These are phyloP conservation scores for Coemansia sp. DNA, from an alignment of 192 early-diverging fungal genomes.

Conservation along the genomic window DNA sequence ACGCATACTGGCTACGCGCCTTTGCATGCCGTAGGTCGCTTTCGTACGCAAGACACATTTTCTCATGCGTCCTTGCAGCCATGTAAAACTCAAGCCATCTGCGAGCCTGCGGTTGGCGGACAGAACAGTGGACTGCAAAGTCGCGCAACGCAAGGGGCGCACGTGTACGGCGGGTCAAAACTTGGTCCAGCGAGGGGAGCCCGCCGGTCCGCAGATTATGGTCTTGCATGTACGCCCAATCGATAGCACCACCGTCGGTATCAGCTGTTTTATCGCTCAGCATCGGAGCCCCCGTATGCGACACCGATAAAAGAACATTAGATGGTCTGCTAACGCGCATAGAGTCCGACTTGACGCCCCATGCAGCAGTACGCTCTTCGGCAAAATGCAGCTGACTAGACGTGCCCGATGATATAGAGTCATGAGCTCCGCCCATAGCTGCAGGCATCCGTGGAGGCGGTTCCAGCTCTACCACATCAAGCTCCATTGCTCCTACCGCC, in stretches of 20 bases:
- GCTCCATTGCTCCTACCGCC: slow-evolving; percentile 35
- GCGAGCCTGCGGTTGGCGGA: slow-evolving; percentile 55
- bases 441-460: not conserved
- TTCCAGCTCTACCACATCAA: not conserved
- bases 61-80: slow-evolving; percentile 53
- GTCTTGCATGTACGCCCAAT: slow-evolving; percentile 57
- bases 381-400: not conserved
- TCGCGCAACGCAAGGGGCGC: slow-evolving; percentile 52
- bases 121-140: slow-evolving; percentile 56
- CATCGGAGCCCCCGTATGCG: not conserved
- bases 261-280: not conserved
- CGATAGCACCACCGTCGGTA: slow-evolving; percentile 14
- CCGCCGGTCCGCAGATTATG: slow-evolving; percentile 54
- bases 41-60: slow-evolving; percentile 55
- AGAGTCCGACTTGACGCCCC: slow-evolving; percentile 1
- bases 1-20: slow-evolving; percentile 50
- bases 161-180: slow-evolving; percentile 47
- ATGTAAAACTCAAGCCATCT: slow-evolving; percentile 58
- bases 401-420: not conserved
- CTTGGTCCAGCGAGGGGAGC: slow-evolving; percentile 56
- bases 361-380: not conserved
- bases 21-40: slow-evolving; percentile 54
- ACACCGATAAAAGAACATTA: not conserved
- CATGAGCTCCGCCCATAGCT: not conserved
- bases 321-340: not conserved